Conservation (phyloP, 2,329 filamentous ascomycete species). For the Microascus cirrosus region DNA sequence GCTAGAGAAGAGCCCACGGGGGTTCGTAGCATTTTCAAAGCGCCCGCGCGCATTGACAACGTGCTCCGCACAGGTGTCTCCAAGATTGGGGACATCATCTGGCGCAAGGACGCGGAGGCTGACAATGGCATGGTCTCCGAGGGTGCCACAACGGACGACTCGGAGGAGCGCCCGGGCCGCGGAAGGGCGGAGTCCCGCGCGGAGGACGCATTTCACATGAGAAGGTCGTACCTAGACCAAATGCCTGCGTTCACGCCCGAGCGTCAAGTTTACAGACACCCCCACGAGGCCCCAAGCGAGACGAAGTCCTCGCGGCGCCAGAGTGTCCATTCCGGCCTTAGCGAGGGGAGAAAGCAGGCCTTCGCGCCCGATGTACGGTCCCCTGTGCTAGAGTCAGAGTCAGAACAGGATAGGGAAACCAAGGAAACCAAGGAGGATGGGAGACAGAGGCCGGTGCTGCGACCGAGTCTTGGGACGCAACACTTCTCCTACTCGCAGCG, state of each 20-base stretch:
- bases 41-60: slow-evolving; percentile 53
- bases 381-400: neutral
- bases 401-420: neutral
- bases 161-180: slow-evolving; percentile 30
- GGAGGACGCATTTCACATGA: neutral
- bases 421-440: neutral
- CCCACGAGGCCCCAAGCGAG: neutral
- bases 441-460: slow-evolving; percentile 12
- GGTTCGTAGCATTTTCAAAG: slow-evolving; percentile 65
- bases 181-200: neutral
- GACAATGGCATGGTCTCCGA: slow-evolving; percentile 21
- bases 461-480: slow-evolving; percentile 1
- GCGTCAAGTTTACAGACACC: neutral
- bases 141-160: slow-evolving; percentile 33
- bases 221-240: neutral
- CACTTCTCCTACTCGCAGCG: slow-evolving; percentile 2
- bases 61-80: slow-evolving; percentile 51
- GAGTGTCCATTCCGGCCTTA: neutral
- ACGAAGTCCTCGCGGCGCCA: neutral
- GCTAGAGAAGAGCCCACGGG: slow-evolving; percentile 23
- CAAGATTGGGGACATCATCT: slow-evolving; percentile 44
- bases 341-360: neutral
- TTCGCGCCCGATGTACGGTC: neutral
- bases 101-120: slow-evolving; percentile 34
- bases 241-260: slow-evolving; percentile 3